Percentiles rank a stretch among this genome's conserved stretches.
Evolutionary conservation across 2,329 filamentous ascomycete species (phyloP).

Genomic region (Leptographium lundbergii): DNA sequence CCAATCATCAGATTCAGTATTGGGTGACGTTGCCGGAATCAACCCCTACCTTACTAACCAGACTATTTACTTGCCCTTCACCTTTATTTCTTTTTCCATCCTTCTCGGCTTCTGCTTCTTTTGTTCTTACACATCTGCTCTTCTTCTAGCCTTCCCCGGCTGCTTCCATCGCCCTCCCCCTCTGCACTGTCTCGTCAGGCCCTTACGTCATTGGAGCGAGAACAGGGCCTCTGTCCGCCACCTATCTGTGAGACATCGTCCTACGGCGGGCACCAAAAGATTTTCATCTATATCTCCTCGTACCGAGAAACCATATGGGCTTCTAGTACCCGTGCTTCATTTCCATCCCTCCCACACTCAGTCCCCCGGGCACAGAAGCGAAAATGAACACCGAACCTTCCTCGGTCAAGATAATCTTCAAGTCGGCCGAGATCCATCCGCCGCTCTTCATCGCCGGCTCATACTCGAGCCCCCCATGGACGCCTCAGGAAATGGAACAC

Average conservation of each 20-base stretch:
- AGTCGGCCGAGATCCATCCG: constrained; percentile 44
- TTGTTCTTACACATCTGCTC: not conserved
- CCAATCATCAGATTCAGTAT: not conserved
- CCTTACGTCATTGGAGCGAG: no score
- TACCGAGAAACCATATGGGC: no score
- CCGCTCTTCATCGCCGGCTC: constrained; percentile 61
- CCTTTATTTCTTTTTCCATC: not conserved
- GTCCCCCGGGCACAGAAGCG: not conserved
- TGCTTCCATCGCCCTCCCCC: not conserved
- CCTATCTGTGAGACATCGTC: no score
- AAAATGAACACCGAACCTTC: constrained; percentile 24
- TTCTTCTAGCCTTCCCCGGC: not conserved
- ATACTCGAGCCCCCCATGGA: constrained; percentile 56
- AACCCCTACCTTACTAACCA: not conserved
- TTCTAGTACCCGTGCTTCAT: no score
- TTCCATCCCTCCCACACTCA: not conserved
- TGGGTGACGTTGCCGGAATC: not conserved
- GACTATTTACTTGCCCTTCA: not conserved
- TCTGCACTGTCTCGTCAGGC: not conserved
- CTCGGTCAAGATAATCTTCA: constrained; percentile 47
- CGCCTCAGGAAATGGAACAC: constrained; percentile 51
- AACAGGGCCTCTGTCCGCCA: no score
- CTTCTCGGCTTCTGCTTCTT: not conserved
- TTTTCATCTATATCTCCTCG: no score
- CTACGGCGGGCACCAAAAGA: no score